phyloP scores from a whole-genome alignment of 805 yeast genomes.

The Ogataea methylovora region DNA sequence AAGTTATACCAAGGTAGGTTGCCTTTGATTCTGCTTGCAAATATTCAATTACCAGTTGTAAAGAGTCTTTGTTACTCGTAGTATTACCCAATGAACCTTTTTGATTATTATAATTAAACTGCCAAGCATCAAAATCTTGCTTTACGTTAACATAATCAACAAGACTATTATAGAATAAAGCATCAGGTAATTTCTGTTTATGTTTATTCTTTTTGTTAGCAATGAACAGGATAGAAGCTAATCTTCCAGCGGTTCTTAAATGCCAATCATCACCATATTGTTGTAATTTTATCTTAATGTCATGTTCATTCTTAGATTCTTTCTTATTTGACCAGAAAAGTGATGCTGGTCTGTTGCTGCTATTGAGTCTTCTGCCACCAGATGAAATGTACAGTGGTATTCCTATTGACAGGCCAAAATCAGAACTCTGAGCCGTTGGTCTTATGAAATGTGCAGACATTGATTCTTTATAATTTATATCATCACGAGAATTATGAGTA shows the following conservation, averaged over 20 bases:
- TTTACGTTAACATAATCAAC: conserved; percentile 73
- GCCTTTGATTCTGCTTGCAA: conserved; percentile 28
- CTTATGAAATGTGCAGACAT: conserved; percentile 16
- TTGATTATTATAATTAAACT: conserved; percentile 28
- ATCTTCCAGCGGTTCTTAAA: conserved; percentile 54
- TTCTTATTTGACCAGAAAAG: conserved; percentile 11
- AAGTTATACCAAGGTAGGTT: conserved; percentile 27
- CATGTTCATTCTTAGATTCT: conserved; percentile 8
- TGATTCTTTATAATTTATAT: conserved; percentile 22
- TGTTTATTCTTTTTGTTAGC: conserved; percentile 37
- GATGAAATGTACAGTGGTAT: conserved; percentile 18
- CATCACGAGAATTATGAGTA: conserved; percentile 14
- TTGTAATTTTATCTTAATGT: conserved; percentile 36
- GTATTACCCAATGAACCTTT: background rate
- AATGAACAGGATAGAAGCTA: conserved; percentile 45
- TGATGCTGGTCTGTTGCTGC: background rate
- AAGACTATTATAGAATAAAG: conserved; percentile 67
- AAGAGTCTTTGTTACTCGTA: conserved; percentile 7
- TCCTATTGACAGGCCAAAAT: conserved; percentile 17
- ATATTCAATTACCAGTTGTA: conserved; percentile 38
- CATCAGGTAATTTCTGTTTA: conserved; percentile 24
- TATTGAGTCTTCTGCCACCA: conserved; percentile 7
- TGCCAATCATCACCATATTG: conserved; percentile 83
- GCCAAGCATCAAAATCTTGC: conserved; percentile 85
- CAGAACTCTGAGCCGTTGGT: conserved; percentile 17